Base-by-base conservation (phyloP, 1,284 basidiomycete genomes). In the Microbotryomycetes sp. region DNA sequence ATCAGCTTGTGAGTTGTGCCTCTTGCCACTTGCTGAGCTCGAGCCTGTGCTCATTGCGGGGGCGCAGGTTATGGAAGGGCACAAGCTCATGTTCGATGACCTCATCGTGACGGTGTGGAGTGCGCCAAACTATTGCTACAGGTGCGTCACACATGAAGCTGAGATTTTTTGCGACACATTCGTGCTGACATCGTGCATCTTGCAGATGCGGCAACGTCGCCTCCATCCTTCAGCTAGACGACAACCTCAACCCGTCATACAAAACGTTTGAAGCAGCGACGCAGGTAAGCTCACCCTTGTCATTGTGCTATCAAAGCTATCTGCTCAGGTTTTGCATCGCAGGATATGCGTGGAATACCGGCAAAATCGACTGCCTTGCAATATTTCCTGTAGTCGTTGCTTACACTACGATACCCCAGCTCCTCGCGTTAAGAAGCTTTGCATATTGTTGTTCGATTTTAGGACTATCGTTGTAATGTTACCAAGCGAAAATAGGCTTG, bases 81-180 rank as follows among this genome's bases (percentile, higher is more conserved):
- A 89, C 79, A 97, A 97, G 77, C 82, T 94, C 74, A 97, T 97
- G 92, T 97, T 97, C 71, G 92, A 97, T 74, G 81, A 84, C 62
- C 87, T 85, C 45, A 94, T 98, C 69, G 96, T 98, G 11, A 98
- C 96, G 1, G 93, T 98, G 23, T 98, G 94, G 93, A 92, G 89
- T 71, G 96, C 93, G 1, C 94, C 93, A 3, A 98, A 97, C 76
- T 98, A 98, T 74, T 98, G 94, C 76, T 97, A 98, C 76, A 80
- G 91, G 86, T 92, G 66, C 59, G 84, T 79, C 4, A 15, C 15
- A 23, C 23, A 3, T 45, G 16, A 46, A 13, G 3, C 35, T 6
- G 21, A 35, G n/a, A 16, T 23, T 54, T n/a, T 15, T 21, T 21
- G n/a, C 29, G 21, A 6, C 24, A 52, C 47, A 13, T 11, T 4